Base-by-base conservation (phyloP, 768 basidiomycete species). In the Boletus rubroflammeus region DNA sequence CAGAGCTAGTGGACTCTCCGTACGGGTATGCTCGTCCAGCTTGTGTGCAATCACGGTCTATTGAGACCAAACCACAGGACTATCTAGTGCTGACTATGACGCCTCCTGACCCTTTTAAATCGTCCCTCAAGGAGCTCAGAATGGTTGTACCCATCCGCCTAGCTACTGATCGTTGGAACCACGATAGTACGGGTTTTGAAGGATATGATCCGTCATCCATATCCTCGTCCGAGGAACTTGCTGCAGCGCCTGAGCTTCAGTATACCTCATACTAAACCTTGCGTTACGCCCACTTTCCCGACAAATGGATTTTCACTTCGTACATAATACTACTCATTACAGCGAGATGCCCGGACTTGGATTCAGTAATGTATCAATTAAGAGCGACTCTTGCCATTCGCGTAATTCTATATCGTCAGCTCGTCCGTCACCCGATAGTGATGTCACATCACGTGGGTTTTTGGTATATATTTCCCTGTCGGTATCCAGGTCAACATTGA, bases 61-160 rank as follows among this genome's bases (percentile, higher is more conserved):
- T 34, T 53, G 19, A 36, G 25, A 23, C 17, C 3, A 7, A 32
- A n/a, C 14, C 29, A n/a, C 52, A 89, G 87, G 88, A 90, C 60
- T 86, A 75, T 64, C 68, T 90, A 47, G 73, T 89, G 17, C 68
- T 90, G 21, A 79, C 82, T 1, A 74, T 86, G 67, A 75, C 72
- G 0, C 85, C 88, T 3, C 75, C 77, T 11, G 83, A 88, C 53
- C 75, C 76, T 17, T 61, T 65, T 17, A 81, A 80, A 60, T 74
- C 79, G 1, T 74, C 80, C 0, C 86, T 89, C 66, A 68, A 64
- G 41, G 85, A 86, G 42, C 68, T 87, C 40, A 80, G 87, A 10
- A 75, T 78, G 50, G 75, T 80, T 17, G 73, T 89, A n/a, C 85
- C 86, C 6, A 71, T 90, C 19, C 79, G 80, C 13, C 71, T 90